These are phyloP conservation scores for Moesziomyces sp. DNA, from an alignment of 1,284 basidiomycete genomes.

Conservation along the genomic window DNA sequence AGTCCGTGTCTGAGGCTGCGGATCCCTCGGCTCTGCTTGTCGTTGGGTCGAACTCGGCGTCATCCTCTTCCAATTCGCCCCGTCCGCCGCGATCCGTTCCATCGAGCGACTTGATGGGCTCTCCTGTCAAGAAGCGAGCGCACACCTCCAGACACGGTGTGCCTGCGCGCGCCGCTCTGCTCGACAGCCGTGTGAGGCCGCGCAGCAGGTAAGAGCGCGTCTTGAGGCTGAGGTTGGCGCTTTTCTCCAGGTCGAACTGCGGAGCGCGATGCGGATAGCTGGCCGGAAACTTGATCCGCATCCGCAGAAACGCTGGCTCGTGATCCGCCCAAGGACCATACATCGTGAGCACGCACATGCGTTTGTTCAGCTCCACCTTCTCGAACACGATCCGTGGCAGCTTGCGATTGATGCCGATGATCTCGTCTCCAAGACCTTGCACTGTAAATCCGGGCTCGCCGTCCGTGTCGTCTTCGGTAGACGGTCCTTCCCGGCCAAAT, in stretches of 20 bases:
- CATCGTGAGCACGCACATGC: constrained; percentile 54
- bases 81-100: constrained; percentile 11
- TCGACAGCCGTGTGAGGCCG: constrained; percentile 36
- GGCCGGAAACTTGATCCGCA: constrained; percentile 57
- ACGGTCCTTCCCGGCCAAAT: constrained; percentile 18
- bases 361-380: constrained; percentile 57
- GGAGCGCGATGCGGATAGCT: constrained; percentile 56
- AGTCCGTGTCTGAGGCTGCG: constrained; percentile 18
- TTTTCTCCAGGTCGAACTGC: constrained; percentile 62
- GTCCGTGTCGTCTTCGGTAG: constrained; percentile 38
- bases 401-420: constrained; percentile 54
- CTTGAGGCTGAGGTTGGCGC: constrained; percentile 56
- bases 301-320: constrained; percentile 57
- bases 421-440: constrained; percentile 52
- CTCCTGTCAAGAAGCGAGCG: constrained; percentile 55
- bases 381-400: constrained; percentile 55
- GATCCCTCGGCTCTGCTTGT: constrained; percentile 24
- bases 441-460: constrained; percentile 29
- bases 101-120: constrained; percentile 49
- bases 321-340: constrained; percentile 64
- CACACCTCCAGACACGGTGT: constrained; percentile 52
- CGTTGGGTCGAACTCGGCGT: constrained; percentile 6
- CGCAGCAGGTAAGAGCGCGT: constrained; percentile 60
- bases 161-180: constrained; percentile 20
- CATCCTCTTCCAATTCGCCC: constrained; percentile 9